These are phyloP conservation scores for Lodderomyces oxycetoniae DNA, from an alignment of 1,139 yeast species.

Conservation along the genomic window DNA sequence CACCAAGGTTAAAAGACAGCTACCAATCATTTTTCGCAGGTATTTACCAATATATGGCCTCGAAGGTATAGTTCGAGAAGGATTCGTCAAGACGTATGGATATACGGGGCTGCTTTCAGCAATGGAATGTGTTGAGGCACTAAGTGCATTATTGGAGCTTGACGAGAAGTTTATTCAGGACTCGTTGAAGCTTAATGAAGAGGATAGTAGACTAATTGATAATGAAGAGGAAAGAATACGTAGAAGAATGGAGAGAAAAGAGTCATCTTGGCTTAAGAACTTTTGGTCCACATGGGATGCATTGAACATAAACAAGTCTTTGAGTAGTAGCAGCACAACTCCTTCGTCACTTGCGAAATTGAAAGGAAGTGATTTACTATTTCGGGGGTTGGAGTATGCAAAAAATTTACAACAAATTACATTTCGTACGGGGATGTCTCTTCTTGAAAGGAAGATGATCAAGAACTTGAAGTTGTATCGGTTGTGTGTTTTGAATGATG, in stretches of 20 bases:
- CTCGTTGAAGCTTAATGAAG: slow-evolving; percentile 13
- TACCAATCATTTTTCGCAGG: slow-evolving; percentile 64
- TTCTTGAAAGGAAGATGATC: slow-evolving; percentile 75
- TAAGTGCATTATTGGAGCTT: slow-evolving; percentile 77
- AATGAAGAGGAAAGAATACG: slow-evolving; percentile 37
- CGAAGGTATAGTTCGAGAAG: slow-evolving; percentile 79
- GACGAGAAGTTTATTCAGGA: slow-evolving; percentile 35
- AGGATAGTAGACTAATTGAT: slow-evolving; percentile 16
- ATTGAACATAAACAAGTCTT: slow-evolving; percentile 37
- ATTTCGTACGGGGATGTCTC: slow-evolving; percentile 82
- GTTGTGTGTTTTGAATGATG: slow-evolving; percentile 84
- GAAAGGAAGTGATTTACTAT: slow-evolving; percentile 53
- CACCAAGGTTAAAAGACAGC: slow-evolving; percentile 65
- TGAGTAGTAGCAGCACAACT: slow-evolving; percentile 5
- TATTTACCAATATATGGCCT: slow-evolving; percentile 65
- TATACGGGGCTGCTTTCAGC: slow-evolving; percentile 85
- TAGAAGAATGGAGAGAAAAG: slow-evolving; percentile 47
- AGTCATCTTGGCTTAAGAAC: slow-evolving; percentile 75
- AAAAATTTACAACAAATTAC: slow-evolving; percentile 78
- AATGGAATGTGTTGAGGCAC: slow-evolving; percentile 86
- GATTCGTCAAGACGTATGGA: slow-evolving; percentile 82
- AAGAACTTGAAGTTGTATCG: slow-evolving; percentile 79
- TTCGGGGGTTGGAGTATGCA: slow-evolving; percentile 74
- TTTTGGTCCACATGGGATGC: slow-evolving; percentile 98
- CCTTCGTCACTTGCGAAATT: slow-evolving; percentile 26